Evolutionary conservation across 2,329 filamentous ascomycete species (phyloP).

Genomic region (Dactylellina haptotyla): DNA sequence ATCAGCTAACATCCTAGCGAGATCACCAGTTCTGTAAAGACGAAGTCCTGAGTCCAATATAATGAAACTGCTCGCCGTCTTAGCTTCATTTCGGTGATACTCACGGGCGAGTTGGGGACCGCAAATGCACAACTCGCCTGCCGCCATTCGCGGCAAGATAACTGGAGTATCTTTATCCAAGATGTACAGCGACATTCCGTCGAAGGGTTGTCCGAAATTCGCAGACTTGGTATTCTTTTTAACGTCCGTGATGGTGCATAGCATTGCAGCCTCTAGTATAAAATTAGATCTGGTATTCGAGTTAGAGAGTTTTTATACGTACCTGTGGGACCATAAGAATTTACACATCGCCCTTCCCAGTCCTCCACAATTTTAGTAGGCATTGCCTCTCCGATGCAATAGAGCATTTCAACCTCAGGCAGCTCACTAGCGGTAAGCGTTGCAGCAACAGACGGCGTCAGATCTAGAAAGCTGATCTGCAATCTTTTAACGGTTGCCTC

Average conservation of each 20-base stretch:
- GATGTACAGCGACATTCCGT: conserved; percentile 62
- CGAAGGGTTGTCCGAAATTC: conserved; percentile 63
- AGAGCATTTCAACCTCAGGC: conserved; percentile 62
- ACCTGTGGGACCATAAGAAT: conserved; percentile 63
- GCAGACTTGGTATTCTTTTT: conserved; percentile 59
- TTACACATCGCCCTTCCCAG: conserved; percentile 62
- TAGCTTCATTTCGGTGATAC: conserved; percentile 59
- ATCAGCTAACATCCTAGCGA: conserved; percentile 80
- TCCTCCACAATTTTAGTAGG: conserved; percentile 60
- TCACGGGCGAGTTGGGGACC: conserved; percentile 64
- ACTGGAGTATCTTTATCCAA: conserved; percentile 59
- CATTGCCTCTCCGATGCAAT: conserved; percentile 64
- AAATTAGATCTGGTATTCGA: background rate
- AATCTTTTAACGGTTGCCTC: conserved; percentile 60
- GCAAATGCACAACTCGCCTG: conserved; percentile 64
- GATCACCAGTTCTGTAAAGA: conserved; percentile 83
- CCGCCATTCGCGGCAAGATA: conserved; percentile 61
- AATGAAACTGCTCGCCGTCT: conserved; percentile 49
- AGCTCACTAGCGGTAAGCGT: conserved; percentile 60
- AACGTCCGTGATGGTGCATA: conserved; percentile 62
- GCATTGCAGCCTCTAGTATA: conserved; percentile 62
- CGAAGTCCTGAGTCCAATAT: conserved; percentile 32
- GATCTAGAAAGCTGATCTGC: conserved; percentile 61
- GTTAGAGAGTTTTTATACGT: conserved; percentile 5
- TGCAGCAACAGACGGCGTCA: conserved; percentile 63